Conservation (phyloP, 208 protist species). For the Leishmania braziliensis region DNA sequence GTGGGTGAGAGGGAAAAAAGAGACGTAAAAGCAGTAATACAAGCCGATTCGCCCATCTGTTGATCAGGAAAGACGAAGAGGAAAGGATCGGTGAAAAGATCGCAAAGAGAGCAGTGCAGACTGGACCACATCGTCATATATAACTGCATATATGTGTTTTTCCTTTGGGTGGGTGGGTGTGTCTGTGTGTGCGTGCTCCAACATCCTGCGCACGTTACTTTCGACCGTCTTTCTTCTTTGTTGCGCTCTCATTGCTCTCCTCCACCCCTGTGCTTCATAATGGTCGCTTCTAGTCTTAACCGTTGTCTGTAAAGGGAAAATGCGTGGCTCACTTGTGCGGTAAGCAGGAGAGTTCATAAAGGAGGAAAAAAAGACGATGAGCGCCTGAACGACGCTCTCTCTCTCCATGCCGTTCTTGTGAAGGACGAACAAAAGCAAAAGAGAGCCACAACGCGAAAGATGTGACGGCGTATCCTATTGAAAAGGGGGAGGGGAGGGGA, state of each 20-base stretch:
- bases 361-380: background rate
- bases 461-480: background rate
- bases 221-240: background rate
- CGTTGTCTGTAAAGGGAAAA: background rate
- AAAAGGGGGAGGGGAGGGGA: conserved; percentile 7
- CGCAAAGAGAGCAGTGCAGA: background rate
- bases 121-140: background rate
- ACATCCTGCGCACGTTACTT: background rate
- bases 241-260: background rate
- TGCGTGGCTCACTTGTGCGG: background rate
- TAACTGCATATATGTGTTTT: background rate
- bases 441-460: background rate
- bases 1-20: background rate
- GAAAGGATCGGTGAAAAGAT: background rate
- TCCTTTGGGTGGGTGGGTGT: no score
- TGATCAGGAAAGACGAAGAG: background rate
- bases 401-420: background rate
- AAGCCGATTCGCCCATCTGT: background rate
- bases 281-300: background rate
- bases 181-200: background rate
- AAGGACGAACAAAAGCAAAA: background rate
- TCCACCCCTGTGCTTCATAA: background rate
- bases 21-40: conserved; percentile 5
- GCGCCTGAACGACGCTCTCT: background rate
- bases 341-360: background rate